Evolutionary conservation across 2,329 filamentous ascomycete species (phyloP).

Genomic region (Stachybotrys chartarum): DNA sequence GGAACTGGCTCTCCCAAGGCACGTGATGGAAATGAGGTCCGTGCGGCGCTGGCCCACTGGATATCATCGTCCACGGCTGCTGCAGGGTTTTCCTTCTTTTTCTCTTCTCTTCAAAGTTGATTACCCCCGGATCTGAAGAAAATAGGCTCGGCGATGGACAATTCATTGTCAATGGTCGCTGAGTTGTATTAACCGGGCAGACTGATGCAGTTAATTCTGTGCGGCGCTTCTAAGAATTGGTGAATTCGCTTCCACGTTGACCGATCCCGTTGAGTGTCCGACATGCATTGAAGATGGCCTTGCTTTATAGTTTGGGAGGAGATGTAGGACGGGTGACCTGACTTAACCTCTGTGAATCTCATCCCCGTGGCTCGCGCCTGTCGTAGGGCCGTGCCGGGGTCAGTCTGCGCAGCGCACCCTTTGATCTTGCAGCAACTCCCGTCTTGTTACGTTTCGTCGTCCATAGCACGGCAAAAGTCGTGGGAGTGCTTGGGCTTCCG

Average conservation of each 20-base stretch:
- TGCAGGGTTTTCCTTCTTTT: constrained; percentile 7
- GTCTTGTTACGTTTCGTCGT: too few relatives aligned
- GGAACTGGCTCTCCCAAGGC: background rate
- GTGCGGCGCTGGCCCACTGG: constrained; percentile 11
- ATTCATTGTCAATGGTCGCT: constrained; percentile 28
- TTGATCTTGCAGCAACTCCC: too few relatives aligned
- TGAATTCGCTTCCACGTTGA: constrained; percentile 45
- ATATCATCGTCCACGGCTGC: constrained; percentile 8
- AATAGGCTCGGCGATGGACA: constrained; percentile 42
- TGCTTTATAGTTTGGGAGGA: background rate
- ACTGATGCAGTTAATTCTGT: constrained; percentile 34
- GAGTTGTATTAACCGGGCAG: constrained; percentile 55
- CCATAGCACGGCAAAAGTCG: too few relatives aligned
- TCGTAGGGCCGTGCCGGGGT: too few relatives aligned
- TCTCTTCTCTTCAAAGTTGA: constrained; percentile 45
- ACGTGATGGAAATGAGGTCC: constrained; percentile 16
- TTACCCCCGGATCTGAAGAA: constrained; percentile 47
- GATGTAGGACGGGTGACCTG: background rate
- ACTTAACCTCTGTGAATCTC: too few relatives aligned
- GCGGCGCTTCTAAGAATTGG: constrained; percentile 60
- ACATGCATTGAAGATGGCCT: constrained; percentile 31
- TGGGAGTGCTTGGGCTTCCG: background rate
- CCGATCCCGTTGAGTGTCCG: constrained; percentile 59
- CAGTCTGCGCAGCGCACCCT: too few relatives aligned
- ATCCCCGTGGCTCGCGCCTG: too few relatives aligned